Base-by-base conservation (phyloP, 441 rosid genomes). In the Hura crepitans region DNA sequence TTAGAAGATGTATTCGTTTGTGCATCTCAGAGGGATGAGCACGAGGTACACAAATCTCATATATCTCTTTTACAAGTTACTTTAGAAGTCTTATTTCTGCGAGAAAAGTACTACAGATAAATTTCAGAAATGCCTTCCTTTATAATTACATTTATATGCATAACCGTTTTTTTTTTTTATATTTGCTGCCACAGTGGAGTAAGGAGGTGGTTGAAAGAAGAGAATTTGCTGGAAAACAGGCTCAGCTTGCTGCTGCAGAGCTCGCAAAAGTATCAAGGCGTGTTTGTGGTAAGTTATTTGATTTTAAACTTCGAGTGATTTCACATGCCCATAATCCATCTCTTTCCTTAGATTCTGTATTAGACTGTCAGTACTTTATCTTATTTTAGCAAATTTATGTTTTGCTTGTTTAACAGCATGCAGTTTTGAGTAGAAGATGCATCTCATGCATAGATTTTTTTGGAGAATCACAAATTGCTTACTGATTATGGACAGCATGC, bases 211-310 rank as follows among this genome's bases (percentile, higher is more conserved):
- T 91, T 65, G 93, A 91, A 78, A 85, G 72, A 76, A 85, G 97
- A 82, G 96, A 88, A 76, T 88, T 84, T 78, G 95, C 97, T 50
- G 95, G 89, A 47, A 93, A 91, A 74, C 87, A 85, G 80, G 97
- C 97, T 35, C 85, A 89, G 81, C 98, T 93, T 71, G 98, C 92
- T 31, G 89, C 97, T 13, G 98, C 96, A 15, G 97, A 91, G 82
- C 86, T 93, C 65, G 90, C 93, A 4, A 89, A 93, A 74, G 75
- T 93, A 35, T 91, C 96, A 39, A 81, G 85, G 54, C 92, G 90
- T 6, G 89, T 88, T 51, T 83, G 84, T 25, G 93, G 97, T 93
- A 77, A 83, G 93, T 80, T 55, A 37, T 70, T 28, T 69, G 65
- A 54, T 27, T 51, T 55, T 15, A 50, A 57, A 31, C 58, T 56